A percentile compares a stretch with the other conserved stretches of the same genome.
Evolutionary conservation across 352 stramenopile species (phyloP).

Genomic region (Elongisporangium prolatum): DNA sequence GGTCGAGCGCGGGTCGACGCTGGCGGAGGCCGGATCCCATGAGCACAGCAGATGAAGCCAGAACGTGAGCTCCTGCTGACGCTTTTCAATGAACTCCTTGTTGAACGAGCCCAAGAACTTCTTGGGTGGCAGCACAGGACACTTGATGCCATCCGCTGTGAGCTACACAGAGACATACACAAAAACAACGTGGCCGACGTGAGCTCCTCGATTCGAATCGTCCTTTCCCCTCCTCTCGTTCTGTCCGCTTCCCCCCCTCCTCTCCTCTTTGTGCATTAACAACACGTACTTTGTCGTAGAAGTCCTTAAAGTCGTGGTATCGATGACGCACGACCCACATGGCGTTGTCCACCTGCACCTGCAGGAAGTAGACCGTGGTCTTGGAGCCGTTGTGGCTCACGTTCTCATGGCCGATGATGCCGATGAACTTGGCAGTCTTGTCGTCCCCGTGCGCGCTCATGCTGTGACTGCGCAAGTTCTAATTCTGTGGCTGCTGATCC

Average conservation of each 20-base stretch:
- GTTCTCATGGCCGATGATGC: slow-evolving; percentile 85
- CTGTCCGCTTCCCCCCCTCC: neutral
- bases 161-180: slow-evolving; percentile 33
- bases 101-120: slow-evolving; percentile 89
- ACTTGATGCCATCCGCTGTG: slow-evolving; percentile 65
- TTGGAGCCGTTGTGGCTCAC: slow-evolving; percentile 85
- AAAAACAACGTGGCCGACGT: slow-evolving; percentile 1
- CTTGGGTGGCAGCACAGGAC: slow-evolving; percentile 77
- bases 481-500: slow-evolving; percentile 1
- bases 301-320: slow-evolving; percentile 88
- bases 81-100: slow-evolving; percentile 88
- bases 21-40: slow-evolving; percentile 54
- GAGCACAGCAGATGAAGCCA: slow-evolving; percentile 84
- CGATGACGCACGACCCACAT: slow-evolving; percentile 82
- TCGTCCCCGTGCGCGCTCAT: slow-evolving; percentile 41
- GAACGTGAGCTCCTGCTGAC: slow-evolving; percentile 81
- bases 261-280: too few species aligned
- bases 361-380: slow-evolving; percentile 83
- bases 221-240: neutral
- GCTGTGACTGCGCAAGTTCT: neutral
- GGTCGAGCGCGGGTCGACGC: slow-evolving; percentile 60
- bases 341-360: slow-evolving; percentile 68
- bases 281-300: slow-evolving; percentile 69
- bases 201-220: neutral
- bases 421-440: slow-evolving; percentile 72